Percentiles rank a stretch among this genome's conserved stretches.
Evolutionary conservation across 106 monocot genomes (phyloP).

Genomic region (Dendrobium huoshanense): DNA sequence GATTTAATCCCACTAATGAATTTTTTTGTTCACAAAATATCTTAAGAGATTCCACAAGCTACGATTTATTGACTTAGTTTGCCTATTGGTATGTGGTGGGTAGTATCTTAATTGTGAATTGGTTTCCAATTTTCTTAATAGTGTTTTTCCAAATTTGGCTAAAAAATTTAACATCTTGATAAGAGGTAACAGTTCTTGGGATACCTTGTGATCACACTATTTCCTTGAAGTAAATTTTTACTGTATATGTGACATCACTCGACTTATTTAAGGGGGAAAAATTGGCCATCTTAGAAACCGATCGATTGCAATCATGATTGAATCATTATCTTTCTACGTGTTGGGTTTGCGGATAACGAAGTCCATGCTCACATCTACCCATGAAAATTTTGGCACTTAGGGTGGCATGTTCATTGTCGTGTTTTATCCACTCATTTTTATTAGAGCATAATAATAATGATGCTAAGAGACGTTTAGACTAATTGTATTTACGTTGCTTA

Average conservation of each 20-base stretch:
- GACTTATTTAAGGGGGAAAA: neutral
- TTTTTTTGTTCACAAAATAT: neutral
- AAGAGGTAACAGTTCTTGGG: conserved; percentile 3
- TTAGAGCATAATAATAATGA: neutral
- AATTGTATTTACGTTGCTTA: neutral
- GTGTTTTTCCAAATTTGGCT: neutral
- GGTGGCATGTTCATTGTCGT: neutral
- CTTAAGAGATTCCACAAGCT: neutral
- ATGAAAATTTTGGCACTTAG: neutral
- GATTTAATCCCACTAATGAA: neutral
- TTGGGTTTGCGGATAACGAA: neutral
- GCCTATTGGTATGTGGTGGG: neutral
- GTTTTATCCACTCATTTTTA: neutral
- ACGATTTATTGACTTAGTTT: neutral
- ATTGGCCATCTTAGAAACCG: conserved; percentile 17
- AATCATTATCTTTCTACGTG: conserved; percentile 1
- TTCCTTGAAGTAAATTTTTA: conserved; percentile 2
- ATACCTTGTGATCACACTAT: neutral
- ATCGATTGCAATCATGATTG: conserved; percentile 5
- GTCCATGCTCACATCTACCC: neutral
- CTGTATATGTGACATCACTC: neutral
- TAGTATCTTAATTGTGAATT: neutral
- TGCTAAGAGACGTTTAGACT: neutral
- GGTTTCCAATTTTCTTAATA: neutral
- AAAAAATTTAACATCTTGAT: conserved; percentile 7